Base-by-base conservation (phyloP, 2,329 filamentous ascomycete genomes). In the Plenodomus tracheiphilus region DNA sequence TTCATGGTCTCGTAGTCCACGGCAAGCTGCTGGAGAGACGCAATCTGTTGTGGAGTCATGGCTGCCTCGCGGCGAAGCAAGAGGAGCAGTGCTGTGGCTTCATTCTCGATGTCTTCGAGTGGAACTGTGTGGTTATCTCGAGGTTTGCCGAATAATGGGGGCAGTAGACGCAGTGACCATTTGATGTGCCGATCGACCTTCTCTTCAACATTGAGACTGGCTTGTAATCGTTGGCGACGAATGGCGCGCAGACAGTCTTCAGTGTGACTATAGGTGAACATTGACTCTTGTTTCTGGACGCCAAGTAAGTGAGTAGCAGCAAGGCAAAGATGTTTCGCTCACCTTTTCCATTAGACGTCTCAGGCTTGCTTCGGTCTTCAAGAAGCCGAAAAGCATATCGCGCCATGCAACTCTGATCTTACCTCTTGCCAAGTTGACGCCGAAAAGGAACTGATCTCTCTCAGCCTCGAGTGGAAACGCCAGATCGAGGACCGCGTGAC, bases 171-270 rank as follows among this genome's bases (percentile, higher is more conserved):
- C 8, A 69, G 35, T 3, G 58, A 55, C 66, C 68, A 68, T 16
- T 46, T 57, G 9, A 61, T 52, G 20, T 48, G 51, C 3, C 55
- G 50, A 30, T 66, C 58, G 2, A 43, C 36, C 7, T 46, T 51
- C 3, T 53, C 22, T 3, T 51, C 18, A 0, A 39, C 43, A n/a
- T 65, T 42, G 1, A 69, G 60, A 0, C 48, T 35, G 4, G 53
- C 35, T 8, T 53, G 53, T 6, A 68, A 41, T 1, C 58, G 56
- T 13, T 56, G 46, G n/a, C 68, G 65, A n/a, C 68, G 62, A 1
- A 64, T 36, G 2, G 52, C 41, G 17, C 66, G 60, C 2, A 71
- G 46, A 43, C 65, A 66, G 43, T 71, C 66, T 53, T 67, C 66
- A 11, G 43, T 16, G 37, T 56, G 55, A 25, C 45, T 54, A 42